Percentiles rank a stretch among this genome's conserved stretches.
Evolutionary conservation across 495 filamentous ascomycete species (phyloP).

Genomic region (Viridothelium virens): DNA sequence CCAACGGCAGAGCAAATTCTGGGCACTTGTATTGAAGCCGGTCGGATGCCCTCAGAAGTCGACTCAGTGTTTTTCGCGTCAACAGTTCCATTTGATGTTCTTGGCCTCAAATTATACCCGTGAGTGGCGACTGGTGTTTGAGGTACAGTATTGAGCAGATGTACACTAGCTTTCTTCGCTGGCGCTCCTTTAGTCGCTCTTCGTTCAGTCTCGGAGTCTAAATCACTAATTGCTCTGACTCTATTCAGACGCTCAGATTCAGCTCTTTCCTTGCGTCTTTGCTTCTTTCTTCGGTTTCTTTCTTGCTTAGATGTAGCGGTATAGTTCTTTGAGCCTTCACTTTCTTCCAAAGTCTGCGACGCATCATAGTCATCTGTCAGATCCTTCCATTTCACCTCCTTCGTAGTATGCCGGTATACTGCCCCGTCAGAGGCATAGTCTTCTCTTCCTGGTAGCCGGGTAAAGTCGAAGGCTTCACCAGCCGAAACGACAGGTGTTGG

Average conservation of each 20-base stretch:
- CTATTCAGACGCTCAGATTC: slow-evolving; percentile 3
- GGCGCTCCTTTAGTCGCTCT: not conserved
- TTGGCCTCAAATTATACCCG: not conserved
- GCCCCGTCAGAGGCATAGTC: slow-evolving; percentile 29
- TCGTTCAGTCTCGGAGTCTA: slow-evolving; percentile 14
- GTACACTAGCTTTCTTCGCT: slow-evolving; percentile 16
- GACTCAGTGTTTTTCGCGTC: too few species aligned
- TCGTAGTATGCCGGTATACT: slow-evolving; percentile 21
- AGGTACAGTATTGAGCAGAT: not conserved
- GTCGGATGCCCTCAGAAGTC: too few species aligned
- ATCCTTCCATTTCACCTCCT: slow-evolving; percentile 36
- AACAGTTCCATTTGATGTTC: not conserved
- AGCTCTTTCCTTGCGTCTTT: slow-evolving; percentile 22
- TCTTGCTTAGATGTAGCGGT: slow-evolving; percentile 26
- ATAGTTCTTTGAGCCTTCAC: slow-evolving; percentile 17
- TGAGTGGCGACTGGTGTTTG: not conserved
- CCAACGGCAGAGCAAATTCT: too few species aligned
- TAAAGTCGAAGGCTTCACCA: slow-evolving; percentile 4
- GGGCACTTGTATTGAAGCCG: too few species aligned
- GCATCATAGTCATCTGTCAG: slow-evolving; percentile 21
- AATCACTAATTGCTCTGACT: not conserved
- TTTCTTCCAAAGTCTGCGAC: slow-evolving; percentile 28
- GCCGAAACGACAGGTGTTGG: slow-evolving; percentile 23
- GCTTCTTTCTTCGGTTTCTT: slow-evolving; percentile 32
- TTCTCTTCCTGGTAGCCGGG: slow-evolving; percentile 12